These are phyloP conservation scores for Ophiostoma sp. DNA, from an alignment of 2,329 filamentous ascomycete species.

Conservation along the genomic window DNA sequence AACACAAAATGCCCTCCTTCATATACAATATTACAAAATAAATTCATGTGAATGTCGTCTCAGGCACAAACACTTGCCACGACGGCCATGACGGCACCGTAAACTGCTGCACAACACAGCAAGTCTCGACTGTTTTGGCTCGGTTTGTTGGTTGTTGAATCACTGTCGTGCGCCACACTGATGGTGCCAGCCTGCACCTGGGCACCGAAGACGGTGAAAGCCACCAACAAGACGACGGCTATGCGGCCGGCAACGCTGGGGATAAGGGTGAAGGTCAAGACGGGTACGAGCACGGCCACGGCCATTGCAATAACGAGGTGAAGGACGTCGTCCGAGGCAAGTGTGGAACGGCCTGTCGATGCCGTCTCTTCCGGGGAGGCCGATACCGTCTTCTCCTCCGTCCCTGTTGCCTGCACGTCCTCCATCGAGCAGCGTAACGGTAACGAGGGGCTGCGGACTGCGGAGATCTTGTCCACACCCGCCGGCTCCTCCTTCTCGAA, in stretches of 20 bases:
- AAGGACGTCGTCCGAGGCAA: constrained; percentile 26
- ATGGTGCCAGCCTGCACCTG: constrained; percentile 24
- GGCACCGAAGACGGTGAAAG: constrained; percentile 41
- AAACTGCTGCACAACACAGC: constrained; percentile 25
- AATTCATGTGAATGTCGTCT: background rate
- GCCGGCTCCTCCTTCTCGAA: constrained; percentile 2
- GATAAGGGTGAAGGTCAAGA: constrained; percentile 60
- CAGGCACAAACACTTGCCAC: constrained; percentile 21
- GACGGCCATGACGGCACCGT: constrained; percentile 28
- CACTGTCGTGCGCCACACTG: background rate
- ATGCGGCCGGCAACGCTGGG: constrained; percentile 58
- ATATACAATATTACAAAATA: background rate
- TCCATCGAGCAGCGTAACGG: background rate
- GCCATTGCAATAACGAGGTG: constrained; percentile 49
- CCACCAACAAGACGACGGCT: constrained; percentile 56
- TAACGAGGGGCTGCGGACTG: no score
- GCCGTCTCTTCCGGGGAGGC: background rate
- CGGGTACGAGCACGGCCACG: constrained; percentile 55
- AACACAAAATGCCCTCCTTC: background rate
- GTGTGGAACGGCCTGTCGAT: background rate
- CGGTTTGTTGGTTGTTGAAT: background rate
- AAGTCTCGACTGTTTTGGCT: constrained; percentile 22
- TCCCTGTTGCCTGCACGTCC: background rate
- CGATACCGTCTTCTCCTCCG: background rate
- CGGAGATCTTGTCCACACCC: background rate